A percentile compares a stretch with the other conserved stretches of the same genome.
Evolutionary conservation across 352 stramenopile genomes (phyloP).

Genomic region (Synura sp.): DNA sequence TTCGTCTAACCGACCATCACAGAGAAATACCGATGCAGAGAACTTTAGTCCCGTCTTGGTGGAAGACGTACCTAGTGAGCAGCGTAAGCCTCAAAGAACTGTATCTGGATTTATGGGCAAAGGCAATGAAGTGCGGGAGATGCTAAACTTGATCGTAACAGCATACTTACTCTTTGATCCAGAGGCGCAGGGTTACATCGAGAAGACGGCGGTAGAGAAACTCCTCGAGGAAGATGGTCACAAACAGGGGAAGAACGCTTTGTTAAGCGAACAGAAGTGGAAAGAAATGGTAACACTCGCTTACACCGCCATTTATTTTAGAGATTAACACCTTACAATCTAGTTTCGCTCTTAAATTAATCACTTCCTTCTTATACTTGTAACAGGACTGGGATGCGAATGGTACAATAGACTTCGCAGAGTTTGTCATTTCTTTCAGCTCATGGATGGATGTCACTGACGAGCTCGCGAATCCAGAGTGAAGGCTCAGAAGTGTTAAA

Average conservation of each 20-base stretch:
- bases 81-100: too few relatives aligned
- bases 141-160: constrained; percentile 34
- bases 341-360: too few relatives aligned
- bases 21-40: neutral
- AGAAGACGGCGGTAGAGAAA: neutral
- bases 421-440: constrained; percentile 28
- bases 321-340: too few relatives aligned
- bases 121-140: neutral
- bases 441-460: constrained; percentile 27
- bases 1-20: too few relatives aligned
- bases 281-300: constrained; percentile 43
- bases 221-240: constrained; percentile 13
- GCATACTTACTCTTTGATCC: constrained; percentile 41
- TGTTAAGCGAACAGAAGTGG: constrained; percentile 37
- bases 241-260: neutral
- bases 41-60: neutral
- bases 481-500: too few relatives aligned
- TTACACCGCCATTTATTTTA: too few relatives aligned
- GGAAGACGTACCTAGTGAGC: too few relatives aligned
- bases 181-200: constrained; percentile 29
- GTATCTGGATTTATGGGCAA: constrained; percentile 6
- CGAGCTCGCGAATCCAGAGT: too few relatives aligned
- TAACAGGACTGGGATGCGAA: constrained; percentile 41
- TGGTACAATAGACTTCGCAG: constrained; percentile 37
- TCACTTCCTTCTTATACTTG: too few relatives aligned